Conservation (phyloP, 306 rosid genomes). For the Luffa aegyptiaca region DNA sequence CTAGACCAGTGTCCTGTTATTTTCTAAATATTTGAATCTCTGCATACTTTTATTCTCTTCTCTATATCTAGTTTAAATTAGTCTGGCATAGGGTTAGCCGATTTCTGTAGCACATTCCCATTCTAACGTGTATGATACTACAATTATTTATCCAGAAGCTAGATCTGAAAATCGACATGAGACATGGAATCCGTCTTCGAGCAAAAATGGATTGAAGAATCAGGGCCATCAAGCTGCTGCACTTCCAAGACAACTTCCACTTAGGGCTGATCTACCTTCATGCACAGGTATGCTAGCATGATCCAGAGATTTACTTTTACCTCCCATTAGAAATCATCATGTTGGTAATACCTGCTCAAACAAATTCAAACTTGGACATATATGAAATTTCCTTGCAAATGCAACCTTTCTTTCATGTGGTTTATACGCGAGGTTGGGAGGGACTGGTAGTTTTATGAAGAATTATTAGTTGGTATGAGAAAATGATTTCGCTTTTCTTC, state of each 20-base stretch:
- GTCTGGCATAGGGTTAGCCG: not conserved
- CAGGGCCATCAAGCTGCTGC: conserved; percentile 34
- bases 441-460: not conserved
- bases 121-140: conserved; percentile 9
- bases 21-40: not conserved
- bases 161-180: conserved; percentile 40
- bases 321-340: not conserved
- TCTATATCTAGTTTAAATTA: not conserved
- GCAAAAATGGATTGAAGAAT: conserved; percentile 39
- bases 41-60: not conserved
- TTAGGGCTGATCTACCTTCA: conserved; percentile 82
- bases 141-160: conserved; percentile 35
- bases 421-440: not conserved
- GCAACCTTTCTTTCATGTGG: not conserved
- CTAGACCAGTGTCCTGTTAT: not conserved
- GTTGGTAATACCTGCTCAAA: not conserved
- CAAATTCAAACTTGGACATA: not conserved
- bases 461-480: not conserved
- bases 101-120: not conserved
- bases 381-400: not conserved
- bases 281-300: conserved; percentile 42
- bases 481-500: not conserved
- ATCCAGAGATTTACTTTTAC: not conserved
- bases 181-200: conserved; percentile 45
- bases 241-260: conserved; percentile 86